A percentile compares a stretch with the other conserved stretches of the same genome.
Conservation (phyloP, 768 basidiomycete genomes). For the Tremella fuciformis region DNA sequence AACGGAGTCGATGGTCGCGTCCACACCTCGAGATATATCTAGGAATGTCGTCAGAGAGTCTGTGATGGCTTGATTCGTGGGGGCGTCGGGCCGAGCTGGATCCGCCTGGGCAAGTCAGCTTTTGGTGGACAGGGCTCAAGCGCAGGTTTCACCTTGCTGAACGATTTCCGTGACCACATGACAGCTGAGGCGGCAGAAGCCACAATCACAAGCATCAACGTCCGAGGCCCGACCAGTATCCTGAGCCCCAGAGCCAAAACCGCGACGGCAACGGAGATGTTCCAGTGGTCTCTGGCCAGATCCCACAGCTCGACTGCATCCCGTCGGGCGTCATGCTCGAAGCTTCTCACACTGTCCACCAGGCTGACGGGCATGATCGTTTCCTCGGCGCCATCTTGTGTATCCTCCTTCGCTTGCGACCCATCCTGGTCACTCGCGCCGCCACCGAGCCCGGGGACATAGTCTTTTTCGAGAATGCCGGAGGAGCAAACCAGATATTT, state of each 20-base stretch:
- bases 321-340: not conserved
- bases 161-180: not conserved
- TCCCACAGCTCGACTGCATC: not conserved
- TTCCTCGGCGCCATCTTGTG: not conserved
- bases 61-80: not conserved
- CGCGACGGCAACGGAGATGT: slow-evolving; percentile 21
- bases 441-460: slow-evolving; percentile 30
- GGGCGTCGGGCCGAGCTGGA: not conserved
- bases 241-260: slow-evolving; percentile 14
- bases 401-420: not conserved
- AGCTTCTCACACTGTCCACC: not conserved
- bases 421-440: not conserved
- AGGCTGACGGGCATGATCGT: not conserved
- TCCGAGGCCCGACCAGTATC: slow-evolving; percentile 9
- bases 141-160: not conserved
- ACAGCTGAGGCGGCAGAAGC: not conserved
- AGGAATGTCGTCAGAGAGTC: slow-evolving; percentile 17
- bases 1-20: slow-evolving; percentile 20
- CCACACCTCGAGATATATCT: slow-evolving; percentile 18
- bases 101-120: not conserved
- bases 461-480: slow-evolving; percentile 43
- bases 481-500: slow-evolving; percentile 46
- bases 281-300: slow-evolving; percentile 16
- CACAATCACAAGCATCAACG: slow-evolving; percentile 10
- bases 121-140: too few relatives aligned